Percentiles rank a stretch among this genome's conserved stretches.
phyloP scores from a whole-genome alignment of 2,329 filamentous ascomycete species.

The Aaosphaeria arxii region DNA sequence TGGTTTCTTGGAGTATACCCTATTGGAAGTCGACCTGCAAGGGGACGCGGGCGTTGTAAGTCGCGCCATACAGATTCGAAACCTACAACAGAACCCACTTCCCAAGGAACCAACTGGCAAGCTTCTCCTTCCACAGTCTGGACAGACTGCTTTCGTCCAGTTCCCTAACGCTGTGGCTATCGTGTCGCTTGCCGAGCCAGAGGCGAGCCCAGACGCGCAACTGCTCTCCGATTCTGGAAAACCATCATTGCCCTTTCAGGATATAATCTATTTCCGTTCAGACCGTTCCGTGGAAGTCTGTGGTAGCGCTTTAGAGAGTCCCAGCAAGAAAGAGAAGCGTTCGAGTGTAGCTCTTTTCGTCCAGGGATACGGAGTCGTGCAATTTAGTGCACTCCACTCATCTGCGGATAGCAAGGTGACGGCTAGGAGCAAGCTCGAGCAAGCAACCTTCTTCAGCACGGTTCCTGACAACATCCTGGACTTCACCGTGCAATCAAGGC shows the following conservation, averaged over 20 bases:
- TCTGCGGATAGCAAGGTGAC: conserved; percentile 66
- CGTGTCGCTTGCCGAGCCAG: conserved; percentile 65
- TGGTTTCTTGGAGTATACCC: conserved; percentile 58
- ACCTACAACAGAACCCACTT: conserved; percentile 43
- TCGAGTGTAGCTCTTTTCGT: conserved; percentile 53
- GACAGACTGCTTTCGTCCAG: conserved; percentile 76
- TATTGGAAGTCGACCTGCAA: conserved; percentile 69
- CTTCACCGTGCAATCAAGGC: conserved; percentile 66
- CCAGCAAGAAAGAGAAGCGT: conserved; percentile 33
- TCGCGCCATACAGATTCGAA: conserved; percentile 64
- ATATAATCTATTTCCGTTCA: conserved; percentile 74
- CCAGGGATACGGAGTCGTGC: conserved; percentile 56
- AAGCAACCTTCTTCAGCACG: conserved; percentile 89
- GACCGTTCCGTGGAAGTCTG: conserved; percentile 49
- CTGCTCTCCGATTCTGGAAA: conserved; percentile 50
- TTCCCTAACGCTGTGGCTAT: conserved; percentile 78
- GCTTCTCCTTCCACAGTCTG: conserved; percentile 75
- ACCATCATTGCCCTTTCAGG: conserved; percentile 65
- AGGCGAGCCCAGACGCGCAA: conserved; percentile 73
- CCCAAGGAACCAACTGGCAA: conserved; percentile 35
- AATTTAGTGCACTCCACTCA: conserved; percentile 53
- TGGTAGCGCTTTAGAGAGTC: conserved; percentile 49
- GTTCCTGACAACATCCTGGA: conserved; percentile 83
- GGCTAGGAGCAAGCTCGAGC: conserved; percentile 85
- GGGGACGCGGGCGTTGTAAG: conserved; percentile 53